phyloP scores from a whole-genome alignment of 1,284 basidiomycete species.

The Pseudozyma hubeiensis region DNA sequence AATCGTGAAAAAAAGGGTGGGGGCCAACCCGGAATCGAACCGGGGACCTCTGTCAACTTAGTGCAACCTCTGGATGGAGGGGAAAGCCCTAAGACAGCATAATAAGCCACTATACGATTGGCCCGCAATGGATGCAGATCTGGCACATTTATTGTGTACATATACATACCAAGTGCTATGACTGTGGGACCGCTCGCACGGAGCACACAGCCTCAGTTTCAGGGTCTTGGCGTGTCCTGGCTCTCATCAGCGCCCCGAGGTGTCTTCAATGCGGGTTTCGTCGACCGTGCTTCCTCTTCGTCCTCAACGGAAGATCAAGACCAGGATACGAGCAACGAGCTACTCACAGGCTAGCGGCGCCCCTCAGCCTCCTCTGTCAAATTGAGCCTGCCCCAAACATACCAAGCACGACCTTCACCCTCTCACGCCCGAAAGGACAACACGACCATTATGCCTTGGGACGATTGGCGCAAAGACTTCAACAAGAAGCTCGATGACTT shows the following conservation, averaged over 20 bases:
- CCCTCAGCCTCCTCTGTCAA: no score
- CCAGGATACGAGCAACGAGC: no score
- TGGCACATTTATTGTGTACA: background rate
- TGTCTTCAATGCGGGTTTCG: no score
- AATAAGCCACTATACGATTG: slow-evolving; percentile 58
- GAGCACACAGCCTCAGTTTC: slow-evolving; percentile 16
- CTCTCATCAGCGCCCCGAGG: no score
- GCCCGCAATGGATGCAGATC: slow-evolving; percentile 11
- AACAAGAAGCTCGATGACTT: slow-evolving; percentile 55
- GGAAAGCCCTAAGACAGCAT: slow-evolving; percentile 54
- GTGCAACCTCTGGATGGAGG: slow-evolving; percentile 2
- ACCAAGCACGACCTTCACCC: background rate
- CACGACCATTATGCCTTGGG: slow-evolving; percentile 26
- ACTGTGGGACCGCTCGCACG: slow-evolving; percentile 5
- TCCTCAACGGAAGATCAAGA: no score
- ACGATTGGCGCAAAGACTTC: slow-evolving; percentile 48
- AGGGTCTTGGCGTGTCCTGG: slow-evolving; percentile 1
- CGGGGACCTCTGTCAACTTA: slow-evolving; percentile 57
- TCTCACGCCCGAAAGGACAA: no score
- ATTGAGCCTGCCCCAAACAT: background rate
- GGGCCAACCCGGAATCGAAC: slow-evolving; percentile 57
- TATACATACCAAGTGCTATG: background rate
- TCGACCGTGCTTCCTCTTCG: no score
- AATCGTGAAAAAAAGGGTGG: slow-evolving; percentile 6
- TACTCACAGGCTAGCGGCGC: no score